A percentile compares a stretch with the other conserved stretches of the same genome.
Conservation (phyloP, 1,139 yeast species). For the Suhomyces terraborum region DNA sequence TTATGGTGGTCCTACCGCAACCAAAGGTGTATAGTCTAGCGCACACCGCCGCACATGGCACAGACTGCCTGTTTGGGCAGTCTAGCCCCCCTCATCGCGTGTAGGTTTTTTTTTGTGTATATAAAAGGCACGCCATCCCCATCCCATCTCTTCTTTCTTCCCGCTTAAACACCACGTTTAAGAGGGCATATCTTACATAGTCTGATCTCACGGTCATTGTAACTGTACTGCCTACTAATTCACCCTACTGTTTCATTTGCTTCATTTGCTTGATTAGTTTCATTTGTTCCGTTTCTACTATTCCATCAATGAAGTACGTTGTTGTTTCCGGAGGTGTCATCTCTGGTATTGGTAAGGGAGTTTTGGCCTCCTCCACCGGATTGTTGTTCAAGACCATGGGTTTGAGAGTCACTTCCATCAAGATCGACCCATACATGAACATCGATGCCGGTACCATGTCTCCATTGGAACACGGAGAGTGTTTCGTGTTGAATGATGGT, state of each 20-base stretch:
- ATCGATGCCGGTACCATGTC: conserved; percentile 99
- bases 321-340: conserved; percentile 99
- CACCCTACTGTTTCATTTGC: not conserved
- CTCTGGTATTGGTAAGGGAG: conserved; percentile 99
- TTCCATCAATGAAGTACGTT: conserved; percentile 82
- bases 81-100: conserved; percentile 20
- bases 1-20: not conserved
- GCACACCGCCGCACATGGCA: conserved; percentile 17
- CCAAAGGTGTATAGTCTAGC: conserved; percentile 34
- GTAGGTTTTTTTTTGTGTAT: conserved; percentile 6
- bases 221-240: conserved; percentile 10
- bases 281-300: not conserved
- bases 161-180: conserved; percentile 51
- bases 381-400: conserved; percentile 92
- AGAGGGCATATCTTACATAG: conserved; percentile 42
- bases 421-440: conserved; percentile 98
- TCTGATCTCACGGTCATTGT: conserved; percentile 12
- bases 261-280: conserved; percentile 3
- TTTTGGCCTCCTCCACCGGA: conserved; percentile 95
- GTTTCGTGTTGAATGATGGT: conserved; percentile 96
- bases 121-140: conserved; percentile 18
- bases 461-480: conserved; percentile 98
- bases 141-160: conserved; percentile 37
- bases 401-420: conserved; percentile 91
- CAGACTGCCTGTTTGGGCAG: conserved; percentile 29